Percentiles rank a stretch among this genome's conserved stretches.
These are phyloP conservation scores for Cornus controversa DNA, from an alignment of 148 eudicot species.

Conservation along the genomic window DNA sequence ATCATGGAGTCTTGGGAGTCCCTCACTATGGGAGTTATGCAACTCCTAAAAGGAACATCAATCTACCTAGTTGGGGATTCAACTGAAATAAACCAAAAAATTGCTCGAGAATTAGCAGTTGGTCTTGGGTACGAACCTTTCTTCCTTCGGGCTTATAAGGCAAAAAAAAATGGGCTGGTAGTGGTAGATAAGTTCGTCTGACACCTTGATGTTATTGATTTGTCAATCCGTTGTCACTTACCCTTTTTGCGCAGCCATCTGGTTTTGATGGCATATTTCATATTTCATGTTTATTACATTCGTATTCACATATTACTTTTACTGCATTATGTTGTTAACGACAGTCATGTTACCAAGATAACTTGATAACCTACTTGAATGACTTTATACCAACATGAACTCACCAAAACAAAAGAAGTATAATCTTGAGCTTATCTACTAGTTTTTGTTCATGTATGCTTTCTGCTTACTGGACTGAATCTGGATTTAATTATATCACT, in stretches of 20 bases:
- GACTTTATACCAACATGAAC: not conserved
- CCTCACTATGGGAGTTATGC: slow-evolving; percentile 60
- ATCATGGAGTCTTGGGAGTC: slow-evolving; percentile 93
- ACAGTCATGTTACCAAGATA: not conserved
- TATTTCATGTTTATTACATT: not conserved
- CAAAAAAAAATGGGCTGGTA: too few relatives aligned
- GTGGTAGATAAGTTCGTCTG: too few relatives aligned
- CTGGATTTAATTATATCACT: not conserved
- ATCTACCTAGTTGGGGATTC: slow-evolving; percentile 85
- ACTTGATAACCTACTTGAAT: not conserved
- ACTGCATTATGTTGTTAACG: not conserved
- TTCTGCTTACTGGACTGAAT: not conserved
- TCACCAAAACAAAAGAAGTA: not conserved
- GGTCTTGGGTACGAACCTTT: slow-evolving; percentile 63
- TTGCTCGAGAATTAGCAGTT: slow-evolving; percentile 81
- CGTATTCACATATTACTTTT: not conserved
- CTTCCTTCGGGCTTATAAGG: not conserved
- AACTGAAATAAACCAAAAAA: slow-evolving; percentile 68
- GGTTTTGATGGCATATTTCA: not conserved
- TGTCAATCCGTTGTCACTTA: not conserved
- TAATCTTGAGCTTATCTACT: not conserved
- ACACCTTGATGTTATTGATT: not conserved
- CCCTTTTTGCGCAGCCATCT: slow-evolving; percentile 5
- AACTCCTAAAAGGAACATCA: slow-evolving; percentile 82
- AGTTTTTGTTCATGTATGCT: too few relatives aligned